Evolutionary conservation across 257 asterid genomes (phyloP), one percentile per base, ranked within the genome.

Genomic region (Lithospermum erythrorhizon): DNA sequence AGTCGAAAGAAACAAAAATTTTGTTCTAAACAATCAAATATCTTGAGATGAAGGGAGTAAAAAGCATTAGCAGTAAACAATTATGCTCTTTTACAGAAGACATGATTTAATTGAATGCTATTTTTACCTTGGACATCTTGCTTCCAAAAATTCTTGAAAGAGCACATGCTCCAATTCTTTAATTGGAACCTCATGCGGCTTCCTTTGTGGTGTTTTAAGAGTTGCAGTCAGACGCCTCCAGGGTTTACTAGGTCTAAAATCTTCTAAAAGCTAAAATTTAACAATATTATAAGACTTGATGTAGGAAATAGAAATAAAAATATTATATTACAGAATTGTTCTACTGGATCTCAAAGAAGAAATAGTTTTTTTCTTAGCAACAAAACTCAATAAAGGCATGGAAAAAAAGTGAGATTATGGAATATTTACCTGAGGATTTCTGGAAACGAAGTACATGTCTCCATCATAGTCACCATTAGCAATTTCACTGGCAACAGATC

Each of bases 391-490:
- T 8, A 59, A 23, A 25, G 48, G 21, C 9, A 19, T 8, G 30
- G 5, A 2, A 25, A 35, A 23, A 37, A 22, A 13, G 24, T 15
- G 52, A 57, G 25, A 24, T 9, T 19, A 67, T 37, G 63, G 14
- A 32, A 69, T 54, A 73, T 73, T 54, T 61, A 90, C 97, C 95
- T 79, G 80, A n/a, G 87, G 87, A 65, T 90, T 82, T 62, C 85
- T 77, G 24, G 97, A 90, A 73, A 90, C 81, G 95, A 95, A 87
- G 47, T 87, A 90, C 66, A 22, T 59, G 63, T 90, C 97, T 7
- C 96, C 97, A 65, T 87, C 97, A 62, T 85, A 90, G 73, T 90
- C 97, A 21, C 97, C 95, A 55, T 88, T 85, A 18, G 91, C 96
- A 78, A 90, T 90, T 77, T 87, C 97, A 16, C 79, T 77, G 47